Base-by-base conservation (phyloP, 495 filamentous ascomycete genomes). In the Hypoxylon lenormandii region DNA sequence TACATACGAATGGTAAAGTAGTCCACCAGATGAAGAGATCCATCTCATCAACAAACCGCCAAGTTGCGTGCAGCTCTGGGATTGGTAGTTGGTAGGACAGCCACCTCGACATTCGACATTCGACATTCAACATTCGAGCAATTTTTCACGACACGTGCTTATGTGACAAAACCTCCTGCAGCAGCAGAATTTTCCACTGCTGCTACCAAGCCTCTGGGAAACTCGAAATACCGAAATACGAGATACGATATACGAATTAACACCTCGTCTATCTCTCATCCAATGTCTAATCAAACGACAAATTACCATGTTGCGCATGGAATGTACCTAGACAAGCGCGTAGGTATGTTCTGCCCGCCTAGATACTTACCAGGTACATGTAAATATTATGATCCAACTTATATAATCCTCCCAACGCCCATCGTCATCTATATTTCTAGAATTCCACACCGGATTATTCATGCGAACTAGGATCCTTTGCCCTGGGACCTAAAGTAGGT, bases 1-100 rank as follows among this genome's bases (percentile, higher is more conserved):
- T 66, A 60, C 63, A 53, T 66, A 37, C n/a, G 8, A 21, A 21
- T 3, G 16, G 21, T 21, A 10, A 11, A 45, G 3, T 18, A 19
- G 3, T 13, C 37, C 37, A 40, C 37, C 37, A 40, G 5, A 13
- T 40, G 8, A 13, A 40, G 40, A 43, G 26, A 28, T 28, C 3
- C 26, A 28, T 43, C 40, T 43, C 7, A 43, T n/a, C n/a, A n/a
- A 28, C 26, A 28, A 28, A 28, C 26, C 26, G 7, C n/a, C n/a
- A n/a, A n/a, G n/a, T n/a, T 28, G 26, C 26, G 26, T 28, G n/a
- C n/a, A n/a, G n/a, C n/a, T n/a, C n/a, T n/a, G n/a, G n/a, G n/a
- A n/a, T n/a, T n/a, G n/a, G n/a, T n/a, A n/a, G n/a, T 28, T 3
- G 26, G 26, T 28, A 28, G 26, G 26, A 28, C 26, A 28, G 26